Evolutionary conservation across 2,329 filamentous ascomycete genomes (phyloP).

Genomic region (Chrysosporium keratinophilum): DNA sequence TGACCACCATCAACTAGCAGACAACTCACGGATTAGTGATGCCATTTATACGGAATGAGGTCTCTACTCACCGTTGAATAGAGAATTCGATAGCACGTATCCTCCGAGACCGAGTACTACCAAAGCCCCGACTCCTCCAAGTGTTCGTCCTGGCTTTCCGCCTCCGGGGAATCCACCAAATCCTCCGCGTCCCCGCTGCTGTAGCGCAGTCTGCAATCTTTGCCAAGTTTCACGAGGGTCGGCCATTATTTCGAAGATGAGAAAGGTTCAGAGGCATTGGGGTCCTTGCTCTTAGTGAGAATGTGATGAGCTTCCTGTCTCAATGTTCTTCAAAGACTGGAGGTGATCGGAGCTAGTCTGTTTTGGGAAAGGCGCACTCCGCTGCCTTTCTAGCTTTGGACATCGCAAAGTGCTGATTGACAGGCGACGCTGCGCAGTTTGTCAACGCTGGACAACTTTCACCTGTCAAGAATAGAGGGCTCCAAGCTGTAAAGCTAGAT

Average conservation of each 20-base stretch:
- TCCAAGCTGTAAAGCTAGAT: background rate
- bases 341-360: slow-evolving; percentile 16
- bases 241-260: slow-evolving; percentile 6
- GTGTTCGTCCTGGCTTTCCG: slow-evolving; percentile 32
- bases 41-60: slow-evolving; percentile 9
- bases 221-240: slow-evolving; percentile 58
- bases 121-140: slow-evolving; percentile 46
- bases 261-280: background rate
- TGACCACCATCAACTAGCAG: slow-evolving; percentile 83
- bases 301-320: background rate
- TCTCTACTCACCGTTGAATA: slow-evolving; percentile 52
- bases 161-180: slow-evolving; percentile 45
- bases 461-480: background rate
- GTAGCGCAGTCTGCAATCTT: slow-evolving; percentile 53
- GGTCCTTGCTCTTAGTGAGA: background rate
- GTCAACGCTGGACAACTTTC: background rate
- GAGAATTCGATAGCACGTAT: slow-evolving; percentile 44
- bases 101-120: slow-evolving; percentile 42
- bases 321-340: slow-evolving; percentile 13
- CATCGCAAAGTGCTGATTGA: background rate
- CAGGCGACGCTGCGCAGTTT: background rate
- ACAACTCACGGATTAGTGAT: slow-evolving; percentile 14
- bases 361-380: slow-evolving; percentile 10
- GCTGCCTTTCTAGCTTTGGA: background rate
- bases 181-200: slow-evolving; percentile 43